These are phyloP conservation scores for Tardiomyces blankii DNA, from an alignment of 1,139 yeast genomes.

Conservation along the genomic window DNA sequence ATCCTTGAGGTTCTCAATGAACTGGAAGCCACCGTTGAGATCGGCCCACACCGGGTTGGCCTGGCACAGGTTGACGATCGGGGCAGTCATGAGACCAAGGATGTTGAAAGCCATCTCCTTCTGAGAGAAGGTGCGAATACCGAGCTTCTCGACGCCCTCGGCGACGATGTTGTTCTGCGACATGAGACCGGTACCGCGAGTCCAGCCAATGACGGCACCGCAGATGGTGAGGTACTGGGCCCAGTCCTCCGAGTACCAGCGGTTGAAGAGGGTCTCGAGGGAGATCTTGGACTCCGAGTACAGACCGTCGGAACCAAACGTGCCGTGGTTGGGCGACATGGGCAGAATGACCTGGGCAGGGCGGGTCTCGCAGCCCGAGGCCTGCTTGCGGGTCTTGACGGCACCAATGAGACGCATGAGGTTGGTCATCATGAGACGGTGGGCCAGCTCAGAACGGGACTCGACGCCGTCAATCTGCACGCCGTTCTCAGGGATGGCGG, in stretches of 20 bases:
- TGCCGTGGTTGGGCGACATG: conserved; percentile 96
- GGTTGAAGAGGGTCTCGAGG: conserved; percentile 90
- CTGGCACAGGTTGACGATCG: conserved; percentile 78
- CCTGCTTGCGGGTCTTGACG: conserved; percentile 71
- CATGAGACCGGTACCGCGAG: conserved; percentile 99
- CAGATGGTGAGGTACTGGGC: conserved; percentile 85
- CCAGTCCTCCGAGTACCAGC: conserved; percentile 99
- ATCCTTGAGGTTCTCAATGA: conserved; percentile 82
- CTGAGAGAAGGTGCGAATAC: conserved; percentile 96
- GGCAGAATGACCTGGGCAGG: conserved; percentile 98
- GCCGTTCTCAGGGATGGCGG: conserved; percentile 98
- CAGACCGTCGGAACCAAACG: conserved; percentile 95
- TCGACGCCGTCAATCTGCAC: conserved; percentile 88
- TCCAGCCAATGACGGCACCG: conserved; percentile 99
- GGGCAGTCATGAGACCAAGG: conserved; percentile 85
- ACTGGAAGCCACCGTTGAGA: conserved; percentile 96
- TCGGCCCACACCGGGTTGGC: conserved; percentile 94
- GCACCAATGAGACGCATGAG: conserved; percentile 84
- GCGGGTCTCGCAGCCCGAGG: conserved; percentile 73
- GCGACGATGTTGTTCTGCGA: conserved; percentile 94
- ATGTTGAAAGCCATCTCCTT: conserved; percentile 99
- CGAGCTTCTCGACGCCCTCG: conserved; percentile 90
- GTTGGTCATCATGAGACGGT: conserved; percentile 96
- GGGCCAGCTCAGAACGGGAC: conserved; percentile 94
- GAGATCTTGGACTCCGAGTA: conserved; percentile 96